Conservation (phyloP, 495 filamentous ascomycete genomes). For the Neurospora sp. region DNA sequence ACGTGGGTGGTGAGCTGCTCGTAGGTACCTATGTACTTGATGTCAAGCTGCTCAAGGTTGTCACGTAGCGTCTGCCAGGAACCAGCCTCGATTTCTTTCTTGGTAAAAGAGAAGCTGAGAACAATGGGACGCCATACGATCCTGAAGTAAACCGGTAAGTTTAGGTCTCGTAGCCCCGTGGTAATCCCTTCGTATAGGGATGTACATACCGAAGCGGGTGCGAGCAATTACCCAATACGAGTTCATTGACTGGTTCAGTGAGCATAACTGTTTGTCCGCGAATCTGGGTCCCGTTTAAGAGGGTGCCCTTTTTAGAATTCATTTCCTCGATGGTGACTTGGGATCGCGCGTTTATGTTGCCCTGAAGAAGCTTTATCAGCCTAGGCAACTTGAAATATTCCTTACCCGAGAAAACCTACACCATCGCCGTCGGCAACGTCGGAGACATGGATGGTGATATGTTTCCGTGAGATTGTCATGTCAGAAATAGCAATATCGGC, state of each 20-base stretch:
- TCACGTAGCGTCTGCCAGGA: slow-evolving; percentile 54
- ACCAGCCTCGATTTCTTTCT: slow-evolving; percentile 60
- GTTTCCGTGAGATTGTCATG: slow-evolving; percentile 79
- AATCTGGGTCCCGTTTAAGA: slow-evolving; percentile 61
- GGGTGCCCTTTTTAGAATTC: slow-evolving; percentile 69
- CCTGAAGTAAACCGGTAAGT: slow-evolving; percentile 25
- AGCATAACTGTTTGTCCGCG: slow-evolving; percentile 44
- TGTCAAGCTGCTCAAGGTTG: slow-evolving; percentile 68
- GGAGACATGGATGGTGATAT: slow-evolving; percentile 67
- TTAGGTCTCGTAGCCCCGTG: not conserved
- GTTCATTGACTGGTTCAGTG: slow-evolving; percentile 46
- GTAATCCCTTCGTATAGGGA: not conserved
- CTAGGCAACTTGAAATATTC: not conserved
- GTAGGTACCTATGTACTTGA: slow-evolving; percentile 72
- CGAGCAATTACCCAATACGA: slow-evolving; percentile 57
- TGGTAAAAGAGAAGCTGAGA: slow-evolving; percentile 72
- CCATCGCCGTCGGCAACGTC: slow-evolving; percentile 56
- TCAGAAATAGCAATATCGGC: slow-evolving; percentile 53
- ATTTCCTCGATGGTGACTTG: slow-evolving; percentile 56
- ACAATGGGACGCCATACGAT: slow-evolving; percentile 75
- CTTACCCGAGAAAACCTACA: slow-evolving; percentile 34
- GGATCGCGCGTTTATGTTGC: slow-evolving; percentile 51
- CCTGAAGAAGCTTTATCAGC: slow-evolving; percentile 23
- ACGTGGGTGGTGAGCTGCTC: slow-evolving; percentile 73
- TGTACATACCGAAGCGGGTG: slow-evolving; percentile 39